Conservation (phyloP, 2,329 filamentous ascomycete species). For the Trichoderma pleuroti region DNA sequence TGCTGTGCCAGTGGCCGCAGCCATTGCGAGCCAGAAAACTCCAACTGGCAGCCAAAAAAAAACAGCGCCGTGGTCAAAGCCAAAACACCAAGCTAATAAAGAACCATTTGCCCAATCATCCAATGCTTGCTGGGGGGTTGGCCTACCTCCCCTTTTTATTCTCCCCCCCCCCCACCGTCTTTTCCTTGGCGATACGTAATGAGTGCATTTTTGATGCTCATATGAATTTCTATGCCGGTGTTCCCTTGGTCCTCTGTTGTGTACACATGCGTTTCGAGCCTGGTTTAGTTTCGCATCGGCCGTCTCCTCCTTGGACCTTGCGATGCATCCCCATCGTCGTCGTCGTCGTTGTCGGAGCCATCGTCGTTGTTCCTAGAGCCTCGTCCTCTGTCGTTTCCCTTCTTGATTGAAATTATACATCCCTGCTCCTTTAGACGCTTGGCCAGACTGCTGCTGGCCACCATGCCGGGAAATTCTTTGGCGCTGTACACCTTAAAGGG, state of each 20-base stretch:
- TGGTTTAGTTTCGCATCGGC: constrained; percentile 13
- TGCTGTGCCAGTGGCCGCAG: background rate
- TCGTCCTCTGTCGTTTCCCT: constrained; percentile 52
- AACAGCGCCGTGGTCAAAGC: background rate
- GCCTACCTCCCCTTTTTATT: background rate
- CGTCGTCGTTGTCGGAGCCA: constrained; percentile 22
- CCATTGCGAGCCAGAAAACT: constrained; percentile 1
- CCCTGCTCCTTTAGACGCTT: constrained; percentile 74
- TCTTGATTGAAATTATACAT: constrained; percentile 81
- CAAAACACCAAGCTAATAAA: background rate
- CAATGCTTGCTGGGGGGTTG: background rate
- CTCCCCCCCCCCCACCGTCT: background rate
- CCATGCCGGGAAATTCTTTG: constrained; percentile 84
- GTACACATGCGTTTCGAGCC: background rate
- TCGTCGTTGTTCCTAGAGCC: constrained; percentile 20
- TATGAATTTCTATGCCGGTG: background rate
- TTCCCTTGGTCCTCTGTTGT: background rate
- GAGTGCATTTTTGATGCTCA: background rate
- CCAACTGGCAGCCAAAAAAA: background rate
- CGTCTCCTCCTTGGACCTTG: constrained; percentile 20
- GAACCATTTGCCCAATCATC: constrained; percentile 2
- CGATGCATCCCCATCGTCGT: constrained; percentile 19
- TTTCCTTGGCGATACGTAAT: background rate
- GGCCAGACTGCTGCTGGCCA: constrained; percentile 69
- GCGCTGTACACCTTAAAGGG: constrained; percentile 78